Conservation (phyloP, 257 asterid genomes). For the Lithospermum erythrorhizon region DNA sequence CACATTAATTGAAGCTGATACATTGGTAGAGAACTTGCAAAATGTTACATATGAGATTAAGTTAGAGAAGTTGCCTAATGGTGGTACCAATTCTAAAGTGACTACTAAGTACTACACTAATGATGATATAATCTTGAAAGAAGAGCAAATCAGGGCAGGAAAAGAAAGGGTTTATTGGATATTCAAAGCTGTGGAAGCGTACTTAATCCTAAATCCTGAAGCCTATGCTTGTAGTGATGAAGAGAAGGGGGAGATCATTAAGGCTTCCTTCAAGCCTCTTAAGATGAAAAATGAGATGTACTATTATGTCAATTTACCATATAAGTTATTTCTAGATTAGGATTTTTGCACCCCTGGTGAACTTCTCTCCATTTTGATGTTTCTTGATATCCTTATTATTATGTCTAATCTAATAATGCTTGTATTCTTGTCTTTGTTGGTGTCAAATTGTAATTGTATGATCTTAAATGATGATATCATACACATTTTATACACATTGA, state of each 20-base stretch:
- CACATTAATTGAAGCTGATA: slow-evolving; percentile 15
- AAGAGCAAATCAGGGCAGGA: slow-evolving; percentile 13
- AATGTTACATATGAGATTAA: slow-evolving; percentile 5
- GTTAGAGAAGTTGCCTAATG: slow-evolving; percentile 11
- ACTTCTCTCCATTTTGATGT: background rate
- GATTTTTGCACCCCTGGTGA: background rate
- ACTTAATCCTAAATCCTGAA: slow-evolving; percentile 13
- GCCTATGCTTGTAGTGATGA: slow-evolving; percentile 3
- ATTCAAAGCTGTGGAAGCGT: slow-evolving; percentile 13
- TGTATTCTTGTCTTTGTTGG: background rate
- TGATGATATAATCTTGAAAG: slow-evolving; percentile 7
- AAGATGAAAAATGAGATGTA: background rate
- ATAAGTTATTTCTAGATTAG: background rate
- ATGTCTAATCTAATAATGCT: background rate
- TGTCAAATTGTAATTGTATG: background rate
- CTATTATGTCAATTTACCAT: background rate
- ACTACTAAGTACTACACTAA: slow-evolving; percentile 7
- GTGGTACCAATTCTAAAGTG: slow-evolving; percentile 12
- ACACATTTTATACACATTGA: too few relatives aligned
- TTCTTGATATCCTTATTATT: background rate
- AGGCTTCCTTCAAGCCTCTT: background rate
- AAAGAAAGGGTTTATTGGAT: slow-evolving; percentile 1
- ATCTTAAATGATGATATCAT: too few relatives aligned
- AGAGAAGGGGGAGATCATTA: background rate
- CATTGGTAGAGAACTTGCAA: slow-evolving; percentile 10